A percentile compares a stretch with the other conserved stretches of the same genome.
Conservation (phyloP, 257 asterid genomes). For the Scutellaria barbata region DNA sequence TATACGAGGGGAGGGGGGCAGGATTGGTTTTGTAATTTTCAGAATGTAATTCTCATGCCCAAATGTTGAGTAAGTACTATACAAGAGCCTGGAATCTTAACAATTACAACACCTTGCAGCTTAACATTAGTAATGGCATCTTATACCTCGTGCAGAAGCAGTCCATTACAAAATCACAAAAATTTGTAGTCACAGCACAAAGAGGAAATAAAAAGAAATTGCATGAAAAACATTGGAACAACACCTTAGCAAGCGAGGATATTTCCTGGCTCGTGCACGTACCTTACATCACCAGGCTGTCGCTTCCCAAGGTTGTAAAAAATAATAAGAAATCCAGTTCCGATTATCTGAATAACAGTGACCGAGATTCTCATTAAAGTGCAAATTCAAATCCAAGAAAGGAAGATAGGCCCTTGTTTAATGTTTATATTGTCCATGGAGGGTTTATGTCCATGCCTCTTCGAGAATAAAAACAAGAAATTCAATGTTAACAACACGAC, state of each 20-base stretch:
- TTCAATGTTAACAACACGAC: background rate
- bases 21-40: background rate
- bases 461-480: constrained; percentile 1
- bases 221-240: constrained; percentile 6
- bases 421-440: background rate
- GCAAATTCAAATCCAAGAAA: constrained; percentile 16
- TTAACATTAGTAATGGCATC: background rate
- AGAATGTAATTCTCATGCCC: constrained; percentile 10
- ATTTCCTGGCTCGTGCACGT: constrained; percentile 27
- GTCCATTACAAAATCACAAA: constrained; percentile 3
- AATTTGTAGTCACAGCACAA: background rate
- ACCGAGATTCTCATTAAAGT: constrained; percentile 22
- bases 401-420: constrained; percentile 14
- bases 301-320: constrained; percentile 91
- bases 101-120: background rate
- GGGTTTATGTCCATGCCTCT: constrained; percentile 12
- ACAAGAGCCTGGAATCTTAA: background rate
- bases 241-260: constrained; percentile 13
- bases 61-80: background rate
- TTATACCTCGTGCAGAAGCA: background rate
- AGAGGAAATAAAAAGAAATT: background rate
- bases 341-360: constrained; percentile 63
- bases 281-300: constrained; percentile 90
- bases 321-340: constrained; percentile 79
- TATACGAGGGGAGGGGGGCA: background rate